Base-by-base conservation (phyloP, 768 basidiomycete genomes). In the Auriscalpium microsporum region DNA sequence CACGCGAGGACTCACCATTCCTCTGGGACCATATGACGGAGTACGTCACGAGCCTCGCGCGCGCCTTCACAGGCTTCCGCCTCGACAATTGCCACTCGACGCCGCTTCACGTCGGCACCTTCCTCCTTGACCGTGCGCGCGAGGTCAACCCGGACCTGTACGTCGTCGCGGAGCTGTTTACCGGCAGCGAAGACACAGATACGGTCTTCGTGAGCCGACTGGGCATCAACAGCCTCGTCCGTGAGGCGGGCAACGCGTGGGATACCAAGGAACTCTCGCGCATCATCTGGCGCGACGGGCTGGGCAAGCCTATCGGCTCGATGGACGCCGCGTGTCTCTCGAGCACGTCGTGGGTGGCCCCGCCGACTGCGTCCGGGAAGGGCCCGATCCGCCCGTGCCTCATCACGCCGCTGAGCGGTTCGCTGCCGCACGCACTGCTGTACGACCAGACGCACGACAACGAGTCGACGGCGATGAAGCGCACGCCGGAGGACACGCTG, bases 31-130 rank as follows among this genome's bases (percentile, higher is more conserved):
- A 93, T 70, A 97, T 98, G 83, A 85, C 78, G 10, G 72, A 75
- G 52, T 98, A 99, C 62, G 90, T 94, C 55, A 78, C 77, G 49
- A 76, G 77, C 9, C 84, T 98, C 28, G 96, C 95, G 0, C 73
- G 72, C 40, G 79, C 80, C 8, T 99, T 97, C 66, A 88, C 97
- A 57, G 96, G 96, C 10, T 99, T 99, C 79, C 83, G 96, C 33
- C 87, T 99, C 63, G 96, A 99, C 72, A 99, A 99, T 67, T 96
- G 93, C 59, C 95, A 99, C 71, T 98, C 95, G 4, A 99, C 96
- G 0, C 96, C 96, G 13, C 72, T 98, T 36, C 83, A 91, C 61
- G 93, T 98, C n/a, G 96, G 96, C n/a, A 86, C 86, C n/a, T 75
- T 78, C 46, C 85, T 99, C 75, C 83, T 99, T 37, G 96, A 99